Evolutionary conservation across 768 basidiomycete genomes (phyloP), one percentile per base, ranked within the genome.

Genomic region (Auriscalpium vulgare): DNA sequence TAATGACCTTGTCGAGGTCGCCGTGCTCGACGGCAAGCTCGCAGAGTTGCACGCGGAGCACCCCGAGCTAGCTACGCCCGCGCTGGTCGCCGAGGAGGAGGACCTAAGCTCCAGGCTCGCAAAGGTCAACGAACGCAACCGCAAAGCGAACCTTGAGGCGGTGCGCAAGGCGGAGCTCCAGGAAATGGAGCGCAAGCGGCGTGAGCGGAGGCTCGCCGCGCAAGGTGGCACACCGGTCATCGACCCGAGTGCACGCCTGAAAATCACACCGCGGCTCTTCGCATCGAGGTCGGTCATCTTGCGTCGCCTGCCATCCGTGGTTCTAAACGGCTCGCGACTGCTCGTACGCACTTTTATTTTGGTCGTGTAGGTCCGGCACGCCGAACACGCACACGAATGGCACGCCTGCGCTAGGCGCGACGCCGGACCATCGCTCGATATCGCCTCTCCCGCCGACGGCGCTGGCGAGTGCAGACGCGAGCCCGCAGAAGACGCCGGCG

Each of bases 111-210:
- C 69, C n/a, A 50, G 81, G 65, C 76, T 95, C 23, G 82, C 88
- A 14, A 82, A 74, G 65, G 84, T 98, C 53, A 97, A 95, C 66
- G 91, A 94, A 71, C 82, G 92, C 55, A 97, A 97, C 68, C 80
- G 89, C 55, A 86, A 81, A 67, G 85, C 87, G 35, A 95, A 95
- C 56, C 60, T 83, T 61, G 95, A 95, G 64, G 81, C 82, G 4
- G 81, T 93, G 52, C 78, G 89, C 56, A 82, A 80, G 60, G 87
- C 88, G 0, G 93, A 95, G 69, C 68, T 84, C 37, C 73, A 74
- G 37, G 84, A 85, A 62, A 72, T 77, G 8, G 90, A 91, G 66
- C 75, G 84, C 50, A 88, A 87, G 70, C 75, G 85, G 54, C 74
- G 78, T 49, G 87, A 90, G 55, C 76, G 88, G 19, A 85, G 81